These are phyloP conservation scores for Myriosclerotinia duriaeana DNA, from an alignment of 2,329 filamentous ascomycete genomes.

Conservation along the genomic window DNA sequence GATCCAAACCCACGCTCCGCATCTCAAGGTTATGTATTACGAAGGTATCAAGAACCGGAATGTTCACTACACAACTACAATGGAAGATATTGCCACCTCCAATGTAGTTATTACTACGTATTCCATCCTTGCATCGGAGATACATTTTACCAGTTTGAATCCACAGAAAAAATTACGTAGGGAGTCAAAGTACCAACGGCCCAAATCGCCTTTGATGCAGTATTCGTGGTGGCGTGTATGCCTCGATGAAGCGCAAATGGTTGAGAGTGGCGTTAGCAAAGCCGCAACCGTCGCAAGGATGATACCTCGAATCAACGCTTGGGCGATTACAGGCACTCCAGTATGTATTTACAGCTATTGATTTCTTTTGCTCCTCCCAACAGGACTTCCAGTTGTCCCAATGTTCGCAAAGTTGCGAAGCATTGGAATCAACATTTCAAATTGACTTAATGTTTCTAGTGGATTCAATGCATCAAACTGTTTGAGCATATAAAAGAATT, in stretches of 20 bases:
- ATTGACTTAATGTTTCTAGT: not conserved
- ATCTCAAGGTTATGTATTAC: conserved; percentile 57
- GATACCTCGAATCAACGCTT: conserved; percentile 82
- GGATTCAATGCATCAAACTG: not conserved
- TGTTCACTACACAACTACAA: conserved; percentile 40
- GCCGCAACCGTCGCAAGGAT: conserved; percentile 77
- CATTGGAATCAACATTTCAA: not conserved
- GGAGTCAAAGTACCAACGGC: conserved; percentile 62
- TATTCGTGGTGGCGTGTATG: conserved; percentile 84
- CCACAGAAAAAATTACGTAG: conserved; percentile 66
- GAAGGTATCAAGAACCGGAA: conserved; percentile 47
- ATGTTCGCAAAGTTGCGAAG: not conserved
- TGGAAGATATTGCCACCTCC: conserved; percentile 49
- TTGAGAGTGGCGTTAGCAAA: conserved; percentile 82
- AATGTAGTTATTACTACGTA: conserved; percentile 67
- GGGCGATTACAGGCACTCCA: conserved; percentile 91
- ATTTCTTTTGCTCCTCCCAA: not conserved
- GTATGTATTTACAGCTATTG: conserved; percentile 48
- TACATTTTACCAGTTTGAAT: conserved; percentile 71
- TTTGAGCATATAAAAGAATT: no score
- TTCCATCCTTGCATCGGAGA: conserved; percentile 71
- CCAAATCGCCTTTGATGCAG: conserved; percentile 73
- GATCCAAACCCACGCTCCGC: conserved; percentile 57
- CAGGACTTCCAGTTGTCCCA: not conserved
- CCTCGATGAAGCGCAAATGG: conserved; percentile 82